Evolutionary conservation across 495 filamentous ascomycete genomes (phyloP).

Genomic region (Talaromyces borbonicus): DNA sequence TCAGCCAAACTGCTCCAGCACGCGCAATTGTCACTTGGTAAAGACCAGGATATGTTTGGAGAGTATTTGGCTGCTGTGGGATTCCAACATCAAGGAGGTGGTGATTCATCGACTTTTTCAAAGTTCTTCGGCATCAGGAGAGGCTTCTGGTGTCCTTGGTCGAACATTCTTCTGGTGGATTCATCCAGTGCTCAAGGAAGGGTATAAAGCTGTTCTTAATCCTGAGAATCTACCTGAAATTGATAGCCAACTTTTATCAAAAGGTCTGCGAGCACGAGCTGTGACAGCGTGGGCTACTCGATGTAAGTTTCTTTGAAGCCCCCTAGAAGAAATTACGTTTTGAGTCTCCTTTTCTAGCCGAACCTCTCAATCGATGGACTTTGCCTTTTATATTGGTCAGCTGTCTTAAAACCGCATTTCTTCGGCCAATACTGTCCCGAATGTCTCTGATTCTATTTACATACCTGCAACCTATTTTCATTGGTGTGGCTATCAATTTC

Average conservation of each 20-base stretch:
- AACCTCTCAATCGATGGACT: background rate
- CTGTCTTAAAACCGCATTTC: slow-evolving; percentile 17
- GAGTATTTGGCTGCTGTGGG: no score
- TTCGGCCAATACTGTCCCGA: slow-evolving; percentile 41
- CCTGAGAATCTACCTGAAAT: background rate
- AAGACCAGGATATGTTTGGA: no score
- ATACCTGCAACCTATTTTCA: slow-evolving; percentile 54
- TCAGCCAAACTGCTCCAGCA: no score
- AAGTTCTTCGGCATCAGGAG: no score
- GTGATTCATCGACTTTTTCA: no score
- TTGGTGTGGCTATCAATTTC: slow-evolving; percentile 41
- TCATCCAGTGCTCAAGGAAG: background rate
- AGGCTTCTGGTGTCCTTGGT: background rate
- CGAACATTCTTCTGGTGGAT: slow-evolving; percentile 1
- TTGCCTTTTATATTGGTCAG: background rate
- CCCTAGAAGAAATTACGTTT: background rate
- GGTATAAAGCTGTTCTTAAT: background rate
- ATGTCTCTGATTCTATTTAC: slow-evolving; percentile 46
- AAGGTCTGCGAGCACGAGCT: background rate
- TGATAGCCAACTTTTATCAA: background rate
- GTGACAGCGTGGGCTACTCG: background rate
- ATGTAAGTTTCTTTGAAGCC: background rate
- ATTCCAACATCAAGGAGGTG: no score
- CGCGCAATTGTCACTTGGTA: no score
- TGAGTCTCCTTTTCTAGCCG: no score